Base-by-base conservation (phyloP, 768 basidiomycete species). In the Auricularia cornea region DNA sequence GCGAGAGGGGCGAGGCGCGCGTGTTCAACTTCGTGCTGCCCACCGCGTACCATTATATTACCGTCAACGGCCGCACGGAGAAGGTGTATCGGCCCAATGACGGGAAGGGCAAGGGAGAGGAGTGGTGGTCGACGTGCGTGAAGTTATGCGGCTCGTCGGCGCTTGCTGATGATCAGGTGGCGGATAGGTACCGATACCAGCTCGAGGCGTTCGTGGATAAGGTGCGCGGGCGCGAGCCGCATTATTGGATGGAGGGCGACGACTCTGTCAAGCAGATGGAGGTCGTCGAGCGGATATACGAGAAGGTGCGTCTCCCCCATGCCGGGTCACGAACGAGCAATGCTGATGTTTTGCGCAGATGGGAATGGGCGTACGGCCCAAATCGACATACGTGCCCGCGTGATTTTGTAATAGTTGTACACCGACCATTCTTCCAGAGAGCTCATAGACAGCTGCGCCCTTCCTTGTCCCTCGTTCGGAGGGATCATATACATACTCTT, bases 151-250 rank as follows among this genome's bases (percentile, higher is more conserved):
- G 8, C 8, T 18, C 18, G 8, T 40, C 38, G 18, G 38, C 8
- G 38, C 38, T 18, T 40, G 38, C 38, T 8, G 18, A 18, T 40
- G 18, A 40, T 40, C 8, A 8, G 8, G 38, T 40, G 38, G 38
- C 38, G n/a, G n/a, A 48, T 52, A 76, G 75, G 59, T 84, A 83
- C 70, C 77, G 82, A 26, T 84, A 81, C 64, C 85, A 87, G 71
- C 72, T 87, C 41, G 85, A 88, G 72, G 83, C 82, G 10, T 87
- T 87, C 62, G 81, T 88, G 11, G 82, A 89, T 68, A 80, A 77
- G 70, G 65, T 88, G 56, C 76, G 76, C 63, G 84, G 84, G 16
- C 75, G 81, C 32, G 70, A 72, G 28, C 82, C 84, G 3, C 76
- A 80, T 62, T 78, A 78, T 14, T 89, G 87, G 86, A 66, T 86